Conservation (phyloP, 129 eudicot species). For the Pseudognaphalium luteoalbum region DNA sequence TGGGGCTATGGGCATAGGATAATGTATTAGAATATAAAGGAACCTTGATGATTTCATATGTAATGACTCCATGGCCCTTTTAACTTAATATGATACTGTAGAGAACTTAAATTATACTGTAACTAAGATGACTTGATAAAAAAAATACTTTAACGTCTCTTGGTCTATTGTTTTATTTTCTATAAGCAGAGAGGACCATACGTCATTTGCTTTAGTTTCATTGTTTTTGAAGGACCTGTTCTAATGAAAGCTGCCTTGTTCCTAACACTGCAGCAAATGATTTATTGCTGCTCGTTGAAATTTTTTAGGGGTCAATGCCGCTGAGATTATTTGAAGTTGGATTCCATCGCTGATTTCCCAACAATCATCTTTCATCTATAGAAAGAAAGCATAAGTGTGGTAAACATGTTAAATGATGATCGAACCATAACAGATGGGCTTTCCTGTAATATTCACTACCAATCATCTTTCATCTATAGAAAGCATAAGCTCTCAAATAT, state of each 20-base stretch:
- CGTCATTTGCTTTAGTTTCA: background rate
- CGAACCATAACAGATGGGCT: background rate
- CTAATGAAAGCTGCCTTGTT: slow-evolving; percentile 8
- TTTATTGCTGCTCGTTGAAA: background rate
- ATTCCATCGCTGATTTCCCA: background rate
- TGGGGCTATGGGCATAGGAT: too few species aligned
- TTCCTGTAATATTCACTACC: background rate
- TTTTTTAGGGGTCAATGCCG: background rate
- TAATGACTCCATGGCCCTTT: background rate
- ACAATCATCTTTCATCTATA: background rate
- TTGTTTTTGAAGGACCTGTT: background rate
- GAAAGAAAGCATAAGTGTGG: slow-evolving; percentile 1
- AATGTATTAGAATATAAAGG: background rate
- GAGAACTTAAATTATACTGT: background rate
- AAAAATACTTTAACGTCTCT: background rate
- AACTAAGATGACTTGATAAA: too few species aligned
- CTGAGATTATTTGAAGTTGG: slow-evolving; percentile 11
- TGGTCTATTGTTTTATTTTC: background rate
- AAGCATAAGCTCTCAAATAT: slow-evolving; percentile 5
- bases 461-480: too few species aligned
- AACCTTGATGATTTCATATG: background rate
- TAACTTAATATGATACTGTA: background rate
- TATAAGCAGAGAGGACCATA: too few species aligned
- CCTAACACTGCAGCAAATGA: slow-evolving; percentile 1
- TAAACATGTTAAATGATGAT: background rate